Evolutionary conservation across 257 asterid genomes (phyloP), one percentile per base, ranked within the genome.

Genomic region (Nicotiana noctiflora): DNA sequence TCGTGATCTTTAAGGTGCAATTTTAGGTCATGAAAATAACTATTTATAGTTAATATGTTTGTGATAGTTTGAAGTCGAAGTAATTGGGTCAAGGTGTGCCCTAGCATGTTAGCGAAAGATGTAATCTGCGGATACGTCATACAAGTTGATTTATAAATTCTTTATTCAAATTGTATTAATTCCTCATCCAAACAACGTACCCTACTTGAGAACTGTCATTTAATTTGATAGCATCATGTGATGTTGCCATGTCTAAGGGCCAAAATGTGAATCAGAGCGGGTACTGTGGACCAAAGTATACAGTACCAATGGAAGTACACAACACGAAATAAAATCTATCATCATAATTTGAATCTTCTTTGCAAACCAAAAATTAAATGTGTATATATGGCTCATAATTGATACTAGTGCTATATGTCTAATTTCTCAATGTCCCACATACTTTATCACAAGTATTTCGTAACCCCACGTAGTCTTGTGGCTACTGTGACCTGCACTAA

Each of bases 221-320:
- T 44, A 40, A 12, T 34, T 60, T 25, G 70, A 37, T 21, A 79
- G 75, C 27, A 79, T 79, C 81, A 79, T 59, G 81, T 79, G 81
- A 79, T 79, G 75, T 44, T 72, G 78, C 78, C 60, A 21, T 37
- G 21, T 72, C 4, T 11, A 46, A 46, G 78, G 60, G 78, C 78
- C 78, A 46, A 72, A 46, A 61, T 61, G 46, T 7, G 18, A 37
- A 27, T 56, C 57, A 79, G 60, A 79, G 56, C 60, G 15, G 32
- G 53, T 13, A 21, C 4, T 12, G 70, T 79, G 81, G 81, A 51
- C 81, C 81, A n/a, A 59, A 15, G 3, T 37, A 19, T 64, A 61
- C 29, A 61, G 81, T 79, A 79, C 75, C 21, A 79, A 79, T 34
- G 21, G 23, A 78, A 63, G 81, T 79, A 60, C 81, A 72, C 23